phyloP scores from a whole-genome alignment of 2,329 filamentous ascomycete species.

The Pyrenochaeta sp. region DNA sequence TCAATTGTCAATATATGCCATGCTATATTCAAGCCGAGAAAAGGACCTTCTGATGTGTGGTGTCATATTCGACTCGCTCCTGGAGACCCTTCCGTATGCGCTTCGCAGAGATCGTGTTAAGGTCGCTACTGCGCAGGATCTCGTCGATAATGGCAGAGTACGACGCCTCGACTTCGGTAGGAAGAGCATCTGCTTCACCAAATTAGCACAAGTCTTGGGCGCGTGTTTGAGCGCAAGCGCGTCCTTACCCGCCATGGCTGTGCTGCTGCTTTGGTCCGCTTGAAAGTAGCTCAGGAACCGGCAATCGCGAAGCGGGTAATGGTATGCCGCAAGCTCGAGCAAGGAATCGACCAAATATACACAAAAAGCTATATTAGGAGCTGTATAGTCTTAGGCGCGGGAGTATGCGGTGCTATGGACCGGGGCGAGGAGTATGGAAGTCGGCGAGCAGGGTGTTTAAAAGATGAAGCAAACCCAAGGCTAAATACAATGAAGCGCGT shows the following conservation, averaged over 20 bases:
- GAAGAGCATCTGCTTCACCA: constrained; percentile 44
- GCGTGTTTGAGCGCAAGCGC: constrained; percentile 3
- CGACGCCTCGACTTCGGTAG: constrained; percentile 57
- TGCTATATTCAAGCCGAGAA: background rate
- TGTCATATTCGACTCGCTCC: constrained; percentile 67
- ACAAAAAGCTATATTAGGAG: constrained; percentile 11
- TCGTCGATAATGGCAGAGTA: constrained; percentile 69
- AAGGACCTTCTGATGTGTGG: constrained; percentile 68
- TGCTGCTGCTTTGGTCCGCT: constrained; percentile 8
- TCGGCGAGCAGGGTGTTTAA: constrained; percentile 2
- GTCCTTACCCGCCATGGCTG: constrained; percentile 43
- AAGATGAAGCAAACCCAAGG: constrained; percentile 13
- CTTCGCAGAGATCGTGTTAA: constrained; percentile 72
- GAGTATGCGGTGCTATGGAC: constrained; percentile 6
- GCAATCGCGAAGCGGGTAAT: background rate
- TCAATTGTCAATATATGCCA: constrained; percentile 18
- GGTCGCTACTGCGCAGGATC: constrained; percentile 67
- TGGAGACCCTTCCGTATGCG: constrained; percentile 70
- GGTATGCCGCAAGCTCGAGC: background rate
- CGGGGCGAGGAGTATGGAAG: constrained; percentile 5
- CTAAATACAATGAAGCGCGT: constrained; percentile 17
- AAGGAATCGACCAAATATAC: constrained; percentile 1
- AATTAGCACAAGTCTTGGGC: constrained; percentile 17
- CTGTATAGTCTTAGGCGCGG: constrained; percentile 7
- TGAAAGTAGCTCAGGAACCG: background rate